Evolutionary conservation across 1,139 yeast species (phyloP), one percentile per base, ranked within the genome.

Genomic region (Diutina scorzettiae): DNA sequence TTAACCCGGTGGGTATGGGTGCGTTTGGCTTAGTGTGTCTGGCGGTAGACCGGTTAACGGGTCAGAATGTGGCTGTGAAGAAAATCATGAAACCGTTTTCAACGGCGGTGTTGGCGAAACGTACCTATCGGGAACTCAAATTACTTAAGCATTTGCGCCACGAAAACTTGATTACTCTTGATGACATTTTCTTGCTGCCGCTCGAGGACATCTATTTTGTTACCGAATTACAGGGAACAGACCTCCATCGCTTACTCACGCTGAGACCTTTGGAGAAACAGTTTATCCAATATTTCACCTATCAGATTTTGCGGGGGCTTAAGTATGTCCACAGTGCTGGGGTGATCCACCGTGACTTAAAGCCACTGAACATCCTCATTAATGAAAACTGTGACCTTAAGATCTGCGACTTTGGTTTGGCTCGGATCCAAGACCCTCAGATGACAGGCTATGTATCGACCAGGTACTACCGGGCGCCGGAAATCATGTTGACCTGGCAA

Each of bases 371-470:
- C 62, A 85, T 91, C 48, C 70, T 91, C 48, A 84, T 91, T 53
- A 89, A 89, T 58, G 96, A 89, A 64, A 87, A 89, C 62, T 91
- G 97, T 64, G 97, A 91, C 62, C 70, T 91, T 56, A 89, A 89
- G 60, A 91, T 91, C 53, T 89, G 97, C 66, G 98, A 91, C 64
- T 91, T 91, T 59, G 98, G 98, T 21, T 70, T 91, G 48, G 97
- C 97, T 29, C 74, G 98, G 58, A 84, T 91, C 57, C 96, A 91
- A 66, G 97, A 91, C 63, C 96, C 96, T 11, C 97, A 91, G 60
- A 91, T 91, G 98, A 91, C 98, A 1, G 99, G 98, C 27, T 91
- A 91, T 60, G 98, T 91, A 16, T 82, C 95, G 17, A 91, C 99
- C 3, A 67, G 99, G 54, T 93, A 91, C 69, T 91, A 91, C 62